Evolutionary conservation across 345 rosid genomes (phyloP), one percentile per base, ranked within the genome.

Genomic region (Gynandropsis gynandra): DNA sequence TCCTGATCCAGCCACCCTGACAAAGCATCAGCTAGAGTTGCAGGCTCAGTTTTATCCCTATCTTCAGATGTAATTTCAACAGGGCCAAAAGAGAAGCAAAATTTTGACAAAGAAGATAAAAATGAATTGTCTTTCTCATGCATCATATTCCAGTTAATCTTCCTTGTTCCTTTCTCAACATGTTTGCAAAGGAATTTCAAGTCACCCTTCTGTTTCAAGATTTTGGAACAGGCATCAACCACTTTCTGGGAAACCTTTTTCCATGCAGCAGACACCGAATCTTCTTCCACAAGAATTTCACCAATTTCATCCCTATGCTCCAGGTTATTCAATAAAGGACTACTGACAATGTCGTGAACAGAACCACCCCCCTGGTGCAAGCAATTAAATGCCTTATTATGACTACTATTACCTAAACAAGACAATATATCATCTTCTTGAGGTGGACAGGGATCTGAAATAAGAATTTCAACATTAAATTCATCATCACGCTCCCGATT

Each of bases 221-320:
- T 64, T 42, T 69, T 70, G 57, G 70, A 72, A 55, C 66, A 92
- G 50, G 75, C 76, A 61, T 80, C 80, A 37, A 79, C 54, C 44
- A 92, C 60, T 69, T 79, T 82, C 54, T 73, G 67, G 50, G 87
- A 68, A 74, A 82, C 50, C 47, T 50, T 61, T 72, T 67, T 79
- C 98, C 98, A 92, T 54, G 95, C 96, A 49, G 69, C 76, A 59
- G 70, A 72, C 36, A 75, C 54, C n/a, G 96, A 87, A 58, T 52
- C 64, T 42, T 74, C 95, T 79, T 85, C 95, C 50, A 73, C 93
- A 43, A 71, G 71, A 69, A 92, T 77, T 62, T 79, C 82, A 46
- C 93, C 95, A 49, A 87, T 72, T 64, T 76, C 85, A 68, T 76
- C 78, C 54, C 61, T 67, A 36, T 55, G 42, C 31, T 52, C 69